Percentiles rank a stretch among this genome's conserved stretches.
Evolutionary conservation across 768 basidiomycete genomes (phyloP).

Genomic region (Antrodiella citrinella): DNA sequence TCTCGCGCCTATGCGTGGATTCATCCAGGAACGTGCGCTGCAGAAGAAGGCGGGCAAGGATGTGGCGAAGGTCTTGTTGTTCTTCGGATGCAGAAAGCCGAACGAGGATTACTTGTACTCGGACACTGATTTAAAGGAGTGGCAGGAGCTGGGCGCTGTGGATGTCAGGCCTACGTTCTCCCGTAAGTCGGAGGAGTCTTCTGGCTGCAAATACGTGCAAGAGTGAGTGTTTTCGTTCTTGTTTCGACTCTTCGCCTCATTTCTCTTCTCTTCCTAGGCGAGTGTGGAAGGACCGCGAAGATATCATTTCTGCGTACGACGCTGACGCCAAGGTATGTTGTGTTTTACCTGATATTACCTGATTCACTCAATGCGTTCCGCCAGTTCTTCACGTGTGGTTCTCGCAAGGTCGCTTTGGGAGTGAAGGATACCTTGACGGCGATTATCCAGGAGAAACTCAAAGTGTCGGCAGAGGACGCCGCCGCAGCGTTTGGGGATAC

Average conservation of each 20-base stretch:
- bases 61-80: constrained; percentile 33
- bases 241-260: neutral
- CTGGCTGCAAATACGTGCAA: constrained; percentile 23
- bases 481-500: constrained; percentile 25
- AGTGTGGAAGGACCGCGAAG: constrained; percentile 34
- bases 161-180: constrained; percentile 38
- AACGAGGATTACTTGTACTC: constrained; percentile 35
- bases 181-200: constrained; percentile 12
- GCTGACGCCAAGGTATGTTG: constrained; percentile 28
- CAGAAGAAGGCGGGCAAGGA: constrained; percentile 36
- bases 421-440: constrained; percentile 30
- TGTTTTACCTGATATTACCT: neutral
- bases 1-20: constrained; percentile 41
- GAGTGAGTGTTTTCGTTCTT: constrained; percentile 16
- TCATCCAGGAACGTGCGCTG: constrained; percentile 41
- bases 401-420: constrained; percentile 29
- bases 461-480: constrained; percentile 21
- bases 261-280: constrained; percentile 29
- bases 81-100: constrained; percentile 39
- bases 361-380: neutral
- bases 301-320: constrained; percentile 24
- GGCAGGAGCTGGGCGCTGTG: constrained; percentile 34
- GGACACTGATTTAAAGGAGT: constrained; percentile 33
- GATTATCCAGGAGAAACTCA: constrained; percentile 24
- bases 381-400: constrained; percentile 39